phyloP scores from a whole-genome alignment of 441 rosid genomes.

The Arabidopsis lyrata region DNA sequence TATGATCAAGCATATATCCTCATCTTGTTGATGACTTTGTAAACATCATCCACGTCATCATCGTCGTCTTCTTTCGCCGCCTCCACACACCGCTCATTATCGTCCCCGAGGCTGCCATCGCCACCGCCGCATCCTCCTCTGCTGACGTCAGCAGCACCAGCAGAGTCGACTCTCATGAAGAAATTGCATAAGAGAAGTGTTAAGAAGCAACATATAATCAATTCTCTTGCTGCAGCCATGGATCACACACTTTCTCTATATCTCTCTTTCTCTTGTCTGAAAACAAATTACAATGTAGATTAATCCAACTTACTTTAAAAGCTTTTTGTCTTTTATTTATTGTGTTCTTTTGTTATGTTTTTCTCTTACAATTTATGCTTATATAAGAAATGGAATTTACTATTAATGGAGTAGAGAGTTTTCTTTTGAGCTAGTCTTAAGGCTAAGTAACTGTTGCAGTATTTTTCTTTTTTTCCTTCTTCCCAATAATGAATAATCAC shows the following conservation, averaged over 20 bases:
- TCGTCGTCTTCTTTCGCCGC: conserved; percentile 40
- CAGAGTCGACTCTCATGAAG: conserved; percentile 34
- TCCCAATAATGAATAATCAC: background rate
- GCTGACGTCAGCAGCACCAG: conserved; percentile 22
- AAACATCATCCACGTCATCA: conserved; percentile 50
- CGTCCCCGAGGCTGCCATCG: conserved; percentile 28
- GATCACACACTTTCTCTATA: conserved; percentile 5
- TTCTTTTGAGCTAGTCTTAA: conserved; percentile 39
- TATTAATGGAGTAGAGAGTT: conserved; percentile 29
- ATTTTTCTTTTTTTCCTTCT: background rate
- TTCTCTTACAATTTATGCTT: conserved; percentile 11
- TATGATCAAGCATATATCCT: conserved; percentile 42
- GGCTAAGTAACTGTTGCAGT: conserved; percentile 40
- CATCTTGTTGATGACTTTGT: conserved; percentile 46
- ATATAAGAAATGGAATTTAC: conserved; percentile 35
- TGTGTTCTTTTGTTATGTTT: conserved; percentile 18
- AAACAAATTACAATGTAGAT: conserved; percentile 12
- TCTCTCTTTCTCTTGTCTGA: conserved; percentile 7
- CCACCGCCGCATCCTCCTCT: conserved; percentile 44
- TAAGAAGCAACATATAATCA: conserved; percentile 35
- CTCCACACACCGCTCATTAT: conserved; percentile 44
- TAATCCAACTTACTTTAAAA: conserved; percentile 8
- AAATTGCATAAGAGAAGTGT: conserved; percentile 41
- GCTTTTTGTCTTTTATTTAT: background rate
- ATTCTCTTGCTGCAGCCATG: conserved; percentile 42